Evolutionary conservation across 768 basidiomycete species (phyloP), one percentile per base, ranked within the genome.

Genomic region (Termitomyces sp.): DNA sequence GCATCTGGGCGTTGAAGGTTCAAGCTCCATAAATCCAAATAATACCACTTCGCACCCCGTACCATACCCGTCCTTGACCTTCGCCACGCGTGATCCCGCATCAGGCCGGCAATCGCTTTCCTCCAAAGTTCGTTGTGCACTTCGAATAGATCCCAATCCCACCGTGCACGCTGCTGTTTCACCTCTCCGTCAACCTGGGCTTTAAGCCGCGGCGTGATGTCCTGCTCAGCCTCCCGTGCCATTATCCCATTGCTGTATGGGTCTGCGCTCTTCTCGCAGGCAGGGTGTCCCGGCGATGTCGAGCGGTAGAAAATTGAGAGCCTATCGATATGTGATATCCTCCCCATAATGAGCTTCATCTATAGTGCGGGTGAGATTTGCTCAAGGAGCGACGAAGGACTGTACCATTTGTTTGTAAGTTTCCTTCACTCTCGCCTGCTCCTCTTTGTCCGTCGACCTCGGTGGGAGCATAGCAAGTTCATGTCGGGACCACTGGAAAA

Each of bases 101-200:
- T 67, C 32, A 71, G 36, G 12, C 61, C 55, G 7, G 57, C 59
- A 32, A 69, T 61, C 28, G 62, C 64, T 16, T 50, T 51, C 49
- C 57, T 58, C 69, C 70, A 70, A 38, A 71, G 55, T 20, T 55
- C 63, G 40, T 71, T 72, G 50, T 69, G 68, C 40, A 59, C 55
- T 58, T 65, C 64, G 24, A 72, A 72, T 8, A 72, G 59, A 49
- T 72, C 70, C 71, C 71, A 72, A 48, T 72, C 71, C 71, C 71
- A 72, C 18, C 69, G 54, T 18, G 62, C 62, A 16, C 68, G 63
- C 28, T 67, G 66, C 38, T 67, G 62, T 57, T 67, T 70, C 28
- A 67, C 49, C 13, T 68, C 61, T 40, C 38, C 61, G 24, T 63
- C 58, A 11, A 68, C 63, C 42, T 65, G 63, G 5, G 65, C 64